Conservation (phyloP, 495 filamentous ascomycete genomes). For the Daldinia decipiens region DNA sequence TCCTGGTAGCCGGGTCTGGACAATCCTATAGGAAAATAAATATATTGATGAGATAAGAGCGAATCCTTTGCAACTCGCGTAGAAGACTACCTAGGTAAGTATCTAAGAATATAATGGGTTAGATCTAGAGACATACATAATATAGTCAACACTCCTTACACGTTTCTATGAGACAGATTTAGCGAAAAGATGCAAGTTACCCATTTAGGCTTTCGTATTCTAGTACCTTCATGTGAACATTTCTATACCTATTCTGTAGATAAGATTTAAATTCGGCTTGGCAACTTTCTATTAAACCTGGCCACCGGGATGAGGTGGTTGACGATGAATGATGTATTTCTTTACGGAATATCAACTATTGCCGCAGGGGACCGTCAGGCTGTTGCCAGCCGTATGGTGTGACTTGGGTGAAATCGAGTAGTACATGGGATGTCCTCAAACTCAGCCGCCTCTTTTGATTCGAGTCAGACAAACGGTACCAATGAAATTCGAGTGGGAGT, state of each 20-base stretch:
- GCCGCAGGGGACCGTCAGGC: conserved; percentile 16
- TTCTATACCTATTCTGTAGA: not conserved
- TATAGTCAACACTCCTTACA: not conserved
- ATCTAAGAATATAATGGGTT: too few relatives aligned
- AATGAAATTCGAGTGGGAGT: conserved; percentile 12
- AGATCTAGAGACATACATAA: too few relatives aligned
- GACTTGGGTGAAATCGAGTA: conserved; percentile 4
- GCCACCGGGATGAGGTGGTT: not conserved
- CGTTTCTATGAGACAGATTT: not conserved
- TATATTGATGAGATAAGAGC: not conserved
- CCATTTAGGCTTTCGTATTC: conserved; percentile 7
- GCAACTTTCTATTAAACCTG: not conserved
- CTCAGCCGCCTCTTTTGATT: conserved; percentile 5
- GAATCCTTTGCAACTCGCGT: not conserved
- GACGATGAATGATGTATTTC: not conserved
- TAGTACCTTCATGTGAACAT: not conserved
- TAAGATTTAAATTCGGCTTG: not conserved
- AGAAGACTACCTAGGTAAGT: not conserved
- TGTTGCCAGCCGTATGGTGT: conserved; percentile 7
- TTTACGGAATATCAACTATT: not conserved
- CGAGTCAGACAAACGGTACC: not conserved
- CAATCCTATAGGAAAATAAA: not conserved
- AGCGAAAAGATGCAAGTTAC: not conserved
- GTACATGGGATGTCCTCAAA: not conserved
- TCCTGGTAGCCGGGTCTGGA: not conserved